These are phyloP conservation scores for Aspergillus biplanus DNA, from an alignment of 495 filamentous ascomycete genomes.

Conservation along the genomic window DNA sequence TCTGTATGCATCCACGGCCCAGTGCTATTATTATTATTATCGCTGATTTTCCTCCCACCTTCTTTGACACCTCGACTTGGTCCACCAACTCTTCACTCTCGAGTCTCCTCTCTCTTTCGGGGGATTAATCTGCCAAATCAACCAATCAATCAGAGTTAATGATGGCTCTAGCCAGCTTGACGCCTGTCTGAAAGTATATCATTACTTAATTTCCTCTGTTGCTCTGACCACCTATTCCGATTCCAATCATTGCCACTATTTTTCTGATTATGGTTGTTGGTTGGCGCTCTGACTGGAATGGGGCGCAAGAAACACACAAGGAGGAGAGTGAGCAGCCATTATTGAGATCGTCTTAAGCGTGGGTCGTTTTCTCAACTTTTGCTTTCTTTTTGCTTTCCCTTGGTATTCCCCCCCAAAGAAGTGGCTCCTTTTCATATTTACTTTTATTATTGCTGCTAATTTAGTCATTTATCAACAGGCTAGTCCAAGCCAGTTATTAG, in stretches of 20 bases:
- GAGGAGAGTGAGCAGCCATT: neutral
- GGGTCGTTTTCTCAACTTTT: neutral
- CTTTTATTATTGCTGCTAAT: too few species aligned
- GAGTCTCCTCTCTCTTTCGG: constrained; percentile 3
- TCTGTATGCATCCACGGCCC: neutral
- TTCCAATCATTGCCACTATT: neutral
- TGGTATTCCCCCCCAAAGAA: neutral
- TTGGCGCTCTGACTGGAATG: neutral
- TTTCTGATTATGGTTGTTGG: neutral
- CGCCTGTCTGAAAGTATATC: neutral
- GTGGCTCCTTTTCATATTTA: too few species aligned
- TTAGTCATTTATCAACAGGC: too few species aligned
- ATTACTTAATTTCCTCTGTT: neutral
- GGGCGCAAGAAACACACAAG: neutral
- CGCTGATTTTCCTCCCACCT: neutral
- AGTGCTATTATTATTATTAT: neutral
- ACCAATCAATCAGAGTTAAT: neutral
- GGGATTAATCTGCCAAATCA: neutral
- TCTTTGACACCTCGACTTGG: neutral
- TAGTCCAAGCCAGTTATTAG: too few species aligned
- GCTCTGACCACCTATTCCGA: neutral
- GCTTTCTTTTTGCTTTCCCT: neutral
- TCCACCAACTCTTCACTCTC: constrained; percentile 3
- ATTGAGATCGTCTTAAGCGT: constrained; percentile 3
- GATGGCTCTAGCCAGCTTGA: neutral